phyloP scores from a whole-genome alignment of 2,329 filamentous ascomycete genomes.

The Penicillium sumatraense region DNA sequence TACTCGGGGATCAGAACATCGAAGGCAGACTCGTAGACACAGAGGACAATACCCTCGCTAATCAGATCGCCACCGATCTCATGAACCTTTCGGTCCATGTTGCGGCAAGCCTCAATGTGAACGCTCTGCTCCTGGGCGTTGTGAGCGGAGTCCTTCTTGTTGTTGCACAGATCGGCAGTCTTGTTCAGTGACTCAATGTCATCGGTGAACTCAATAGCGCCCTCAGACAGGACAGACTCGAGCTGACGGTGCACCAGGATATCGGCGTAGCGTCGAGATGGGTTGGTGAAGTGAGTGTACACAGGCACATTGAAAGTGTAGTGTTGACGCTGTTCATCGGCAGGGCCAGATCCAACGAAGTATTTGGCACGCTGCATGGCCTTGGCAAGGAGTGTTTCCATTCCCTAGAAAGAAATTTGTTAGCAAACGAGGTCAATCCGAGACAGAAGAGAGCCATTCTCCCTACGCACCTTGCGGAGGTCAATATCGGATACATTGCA shows the following conservation, averaged over 20 bases:
- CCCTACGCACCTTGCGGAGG: conserved; percentile 70
- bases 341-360: conserved; percentile 78
- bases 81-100: conserved; percentile 89
- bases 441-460: not conserved
- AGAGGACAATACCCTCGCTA: conserved; percentile 92
- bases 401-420: conserved; percentile 60
- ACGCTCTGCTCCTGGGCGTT: conserved; percentile 98
- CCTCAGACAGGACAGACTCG: conserved; percentile 81
- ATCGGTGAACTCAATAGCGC: conserved; percentile 81
- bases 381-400: conserved; percentile 95
- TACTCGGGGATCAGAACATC: conserved; percentile 97
- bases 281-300: conserved; percentile 97
- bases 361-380: conserved; percentile 97
- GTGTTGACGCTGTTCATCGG: conserved; percentile 79
- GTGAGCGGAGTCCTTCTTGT: conserved; percentile 97
- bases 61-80: conserved; percentile 90
- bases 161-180: conserved; percentile 94
- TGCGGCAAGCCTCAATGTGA: conserved; percentile 94
- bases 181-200: conserved; percentile 88
- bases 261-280: conserved; percentile 91
- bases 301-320: conserved; percentile 90
- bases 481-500: conserved; percentile 91
- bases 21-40: conserved; percentile 97
- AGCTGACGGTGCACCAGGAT: conserved; percentile 95
- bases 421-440: conserved; percentile 5